Evolutionary conservation across 306 rosid genomes (phyloP).

Genomic region (Glycine latifolia): DNA sequence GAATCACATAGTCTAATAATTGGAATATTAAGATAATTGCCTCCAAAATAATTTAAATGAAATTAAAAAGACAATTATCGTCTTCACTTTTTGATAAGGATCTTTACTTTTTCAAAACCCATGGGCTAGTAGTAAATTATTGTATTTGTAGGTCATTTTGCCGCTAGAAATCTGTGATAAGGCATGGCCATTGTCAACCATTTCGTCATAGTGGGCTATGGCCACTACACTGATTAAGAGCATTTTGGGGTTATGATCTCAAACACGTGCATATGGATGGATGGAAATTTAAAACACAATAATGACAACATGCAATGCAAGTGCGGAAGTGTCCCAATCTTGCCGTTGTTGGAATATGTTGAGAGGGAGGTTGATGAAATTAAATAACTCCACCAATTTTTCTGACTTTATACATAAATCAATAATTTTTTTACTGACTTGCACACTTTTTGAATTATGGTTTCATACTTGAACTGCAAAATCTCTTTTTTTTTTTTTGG

Average conservation of each 20-base stretch:
- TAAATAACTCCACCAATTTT: slow-evolving; percentile 25
- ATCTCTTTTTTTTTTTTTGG: neutral
- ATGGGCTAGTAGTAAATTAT: neutral
- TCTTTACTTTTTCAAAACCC: neutral
- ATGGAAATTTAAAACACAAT: neutral
- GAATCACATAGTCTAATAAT: too few species aligned
- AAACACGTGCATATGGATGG: slow-evolving; percentile 6
- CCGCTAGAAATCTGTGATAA: neutral
- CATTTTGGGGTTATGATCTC: neutral
- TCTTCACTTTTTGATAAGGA: neutral
- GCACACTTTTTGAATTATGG: neutral
- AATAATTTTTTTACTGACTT: neutral
- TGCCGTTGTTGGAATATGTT: slow-evolving; percentile 8
- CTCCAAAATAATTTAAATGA: too few species aligned
- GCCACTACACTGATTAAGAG: too few species aligned
- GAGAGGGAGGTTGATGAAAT: neutral
- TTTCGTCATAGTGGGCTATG: neutral
- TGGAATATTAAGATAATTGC: too few species aligned
- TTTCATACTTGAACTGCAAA: neutral
- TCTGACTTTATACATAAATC: slow-evolving; percentile 27
- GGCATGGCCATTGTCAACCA: neutral
- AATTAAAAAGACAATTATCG: too few species aligned
- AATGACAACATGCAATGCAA: neutral
- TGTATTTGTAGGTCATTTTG: neutral
- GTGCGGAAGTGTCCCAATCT: neutral